phyloP scores from a whole-genome alignment of 2,329 filamentous ascomycete genomes.

The Pyrenochaeta sp. region DNA sequence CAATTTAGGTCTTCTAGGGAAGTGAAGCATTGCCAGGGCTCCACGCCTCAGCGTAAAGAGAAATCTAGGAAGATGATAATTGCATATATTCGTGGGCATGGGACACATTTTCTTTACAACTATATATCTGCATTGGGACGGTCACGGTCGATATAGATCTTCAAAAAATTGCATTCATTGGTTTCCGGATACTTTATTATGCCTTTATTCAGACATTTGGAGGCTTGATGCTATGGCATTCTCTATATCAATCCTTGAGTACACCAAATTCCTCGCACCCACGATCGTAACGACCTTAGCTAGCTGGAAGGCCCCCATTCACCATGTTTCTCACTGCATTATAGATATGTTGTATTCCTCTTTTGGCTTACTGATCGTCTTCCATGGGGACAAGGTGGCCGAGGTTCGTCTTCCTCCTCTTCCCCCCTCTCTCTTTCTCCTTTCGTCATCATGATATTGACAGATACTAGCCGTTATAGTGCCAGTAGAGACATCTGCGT shows the following conservation, averaged over 20 bases:
- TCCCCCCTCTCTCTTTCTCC: background rate
- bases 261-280: too few species aligned
- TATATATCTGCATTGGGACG: background rate
- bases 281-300: too few species aligned
- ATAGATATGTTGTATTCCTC: background rate
- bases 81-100: background rate
- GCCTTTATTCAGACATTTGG: background rate
- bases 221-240: background rate
- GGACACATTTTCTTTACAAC: background rate
- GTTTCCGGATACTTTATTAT: background rate
- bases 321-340: background rate
- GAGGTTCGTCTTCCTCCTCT: background rate
- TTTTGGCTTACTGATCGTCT: background rate
- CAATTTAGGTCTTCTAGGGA: background rate
- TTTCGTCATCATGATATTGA: background rate
- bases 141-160: background rate
- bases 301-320: background rate
- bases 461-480: constrained; percentile 27
- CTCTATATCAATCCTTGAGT: too few species aligned
- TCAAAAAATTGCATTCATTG: background rate
- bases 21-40: background rate
- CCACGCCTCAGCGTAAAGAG: too few species aligned
- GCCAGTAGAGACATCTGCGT: constrained; percentile 39
- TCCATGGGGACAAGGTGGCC: constrained; percentile 15
- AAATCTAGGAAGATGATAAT: background rate